Evolutionary conservation across 2,329 filamentous ascomycete genomes (phyloP).

Genomic region (Aureobasidium namibiae): DNA sequence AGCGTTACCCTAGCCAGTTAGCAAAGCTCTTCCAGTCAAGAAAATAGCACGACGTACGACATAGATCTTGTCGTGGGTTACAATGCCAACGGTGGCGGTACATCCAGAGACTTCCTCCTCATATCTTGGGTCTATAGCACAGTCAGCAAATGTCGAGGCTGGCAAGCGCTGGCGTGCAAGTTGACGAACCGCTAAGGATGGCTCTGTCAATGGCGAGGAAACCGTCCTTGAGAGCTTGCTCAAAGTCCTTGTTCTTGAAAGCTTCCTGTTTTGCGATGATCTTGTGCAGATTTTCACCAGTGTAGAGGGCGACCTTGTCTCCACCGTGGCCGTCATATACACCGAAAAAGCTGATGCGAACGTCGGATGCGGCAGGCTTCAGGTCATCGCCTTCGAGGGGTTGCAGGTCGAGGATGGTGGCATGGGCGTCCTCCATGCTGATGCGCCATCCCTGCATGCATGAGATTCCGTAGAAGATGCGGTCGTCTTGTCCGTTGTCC

Average conservation of each 20-base stretch:
- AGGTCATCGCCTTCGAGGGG: conserved; percentile 47
- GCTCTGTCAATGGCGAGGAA: conserved; percentile 94
- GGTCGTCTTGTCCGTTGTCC: conserved; percentile 83
- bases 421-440: conserved; percentile 98
- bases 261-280: conserved; percentile 93
- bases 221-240: conserved; percentile 93
- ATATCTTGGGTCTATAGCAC: conserved; percentile 73
- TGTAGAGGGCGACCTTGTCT: conserved; percentile 89
- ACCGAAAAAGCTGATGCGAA: conserved; percentile 87
- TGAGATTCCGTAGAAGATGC: conserved; percentile 86
- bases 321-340: conserved; percentile 97
- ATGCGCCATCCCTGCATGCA: conserved; percentile 99
- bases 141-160: conserved; percentile 14
- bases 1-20: conserved; percentile 68
- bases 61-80: conserved; percentile 88
- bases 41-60: conserved; percentile 57
- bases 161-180: neutral
- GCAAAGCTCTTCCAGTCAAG: neutral
- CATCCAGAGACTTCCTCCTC: conserved; percentile 97
- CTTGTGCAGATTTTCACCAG: conserved; percentile 85
- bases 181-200: conserved; percentile 75
- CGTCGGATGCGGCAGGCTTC: conserved; percentile 53
- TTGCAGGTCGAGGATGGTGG: conserved; percentile 78
- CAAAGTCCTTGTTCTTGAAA: conserved; percentile 83
- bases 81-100: conserved; percentile 84